These are phyloP conservation scores for Salix koriyanagi DNA, from an alignment of 345 rosid genomes.

Conservation along the genomic window DNA sequence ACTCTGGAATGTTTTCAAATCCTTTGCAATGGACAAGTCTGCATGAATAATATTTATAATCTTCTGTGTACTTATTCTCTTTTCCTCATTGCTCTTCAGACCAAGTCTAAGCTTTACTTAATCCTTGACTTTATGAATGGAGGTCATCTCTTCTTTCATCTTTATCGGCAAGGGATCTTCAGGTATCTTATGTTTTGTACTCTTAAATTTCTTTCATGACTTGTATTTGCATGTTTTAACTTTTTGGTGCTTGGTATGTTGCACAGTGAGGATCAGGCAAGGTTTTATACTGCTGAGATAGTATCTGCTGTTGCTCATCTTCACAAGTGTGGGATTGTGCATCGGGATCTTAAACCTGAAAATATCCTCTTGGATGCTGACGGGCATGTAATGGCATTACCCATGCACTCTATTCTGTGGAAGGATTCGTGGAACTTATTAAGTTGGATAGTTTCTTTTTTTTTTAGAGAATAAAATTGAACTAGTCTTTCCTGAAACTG, in stretches of 20 bases:
- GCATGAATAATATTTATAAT: neutral
- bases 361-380: constrained; percentile 63
- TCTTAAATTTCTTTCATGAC: neutral
- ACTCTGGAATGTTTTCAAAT: neutral
- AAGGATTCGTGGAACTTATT: neutral
- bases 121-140: constrained; percentile 72
- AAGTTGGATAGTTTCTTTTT: neutral
- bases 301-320: constrained; percentile 75
- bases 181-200: constrained; percentile 30
- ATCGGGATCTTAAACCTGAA: constrained; percentile 79
- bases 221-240: constrained; percentile 11
- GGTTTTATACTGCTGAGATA: constrained; percentile 69
- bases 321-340: constrained; percentile 60
- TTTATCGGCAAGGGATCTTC: constrained; percentile 62
- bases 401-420: constrained; percentile 1
- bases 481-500: neutral
- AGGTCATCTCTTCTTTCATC: constrained; percentile 75
- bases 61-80: neutral
- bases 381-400: constrained; percentile 52
- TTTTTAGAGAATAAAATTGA: neutral
- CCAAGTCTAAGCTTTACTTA: constrained; percentile 66
- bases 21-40: neutral
- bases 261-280: constrained; percentile 69
- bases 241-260: constrained; percentile 9
- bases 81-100: constrained; percentile 34